phyloP scores from a whole-genome alignment of 768 basidiomycete species.

The Auriscalpium microsporum region DNA sequence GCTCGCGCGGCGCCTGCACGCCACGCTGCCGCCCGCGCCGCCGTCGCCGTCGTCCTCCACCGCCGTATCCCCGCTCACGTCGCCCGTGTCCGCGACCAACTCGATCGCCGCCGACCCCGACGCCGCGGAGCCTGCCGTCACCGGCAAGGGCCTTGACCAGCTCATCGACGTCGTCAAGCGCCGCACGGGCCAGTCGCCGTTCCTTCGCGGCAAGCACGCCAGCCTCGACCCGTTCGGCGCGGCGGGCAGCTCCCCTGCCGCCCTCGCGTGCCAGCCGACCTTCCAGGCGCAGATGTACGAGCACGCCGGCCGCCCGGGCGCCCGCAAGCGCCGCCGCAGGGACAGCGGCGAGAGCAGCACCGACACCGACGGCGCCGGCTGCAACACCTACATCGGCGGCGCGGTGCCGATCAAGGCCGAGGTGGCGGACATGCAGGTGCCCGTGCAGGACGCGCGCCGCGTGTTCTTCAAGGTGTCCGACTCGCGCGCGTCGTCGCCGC shows the following conservation, averaged over 20 bases:
- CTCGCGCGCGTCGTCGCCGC: slow-evolving; percentile 1
- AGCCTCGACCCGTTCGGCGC: slow-evolving; percentile 42
- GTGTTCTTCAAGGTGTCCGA: slow-evolving; percentile 11
- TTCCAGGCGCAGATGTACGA: slow-evolving; percentile 23
- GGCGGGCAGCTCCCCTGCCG: slow-evolving; percentile 20
- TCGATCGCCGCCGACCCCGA: slow-evolving; percentile 21
- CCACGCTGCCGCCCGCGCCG: slow-evolving; percentile 15
- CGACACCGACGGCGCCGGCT: slow-evolving; percentile 4
- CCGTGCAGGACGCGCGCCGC: slow-evolving; percentile 5
- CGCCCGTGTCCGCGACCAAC: slow-evolving; percentile 5
- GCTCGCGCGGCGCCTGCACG: slow-evolving; percentile 32
- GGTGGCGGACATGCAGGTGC: slow-evolving; percentile 2
- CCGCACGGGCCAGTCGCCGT: slow-evolving; percentile 37
- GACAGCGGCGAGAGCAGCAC: slow-evolving; percentile 3
- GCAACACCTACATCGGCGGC: not conserved
- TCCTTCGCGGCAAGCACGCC: slow-evolving; percentile 43
- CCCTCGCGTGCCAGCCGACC: slow-evolving; percentile 18
- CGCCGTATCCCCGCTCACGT: slow-evolving; percentile 11
- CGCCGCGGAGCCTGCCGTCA: slow-evolving; percentile 32
- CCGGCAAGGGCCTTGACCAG: slow-evolving; percentile 42
- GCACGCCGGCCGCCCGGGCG: slow-evolving; percentile 8
- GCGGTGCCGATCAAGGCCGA: not conserved
- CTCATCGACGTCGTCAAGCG: slow-evolving; percentile 43
- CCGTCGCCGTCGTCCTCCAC: slow-evolving; percentile 15
- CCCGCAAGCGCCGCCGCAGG: not conserved